phyloP scores from a whole-genome alignment of 2,329 filamentous ascomycete species.

The Colletotrichum lindemuthianum region DNA sequence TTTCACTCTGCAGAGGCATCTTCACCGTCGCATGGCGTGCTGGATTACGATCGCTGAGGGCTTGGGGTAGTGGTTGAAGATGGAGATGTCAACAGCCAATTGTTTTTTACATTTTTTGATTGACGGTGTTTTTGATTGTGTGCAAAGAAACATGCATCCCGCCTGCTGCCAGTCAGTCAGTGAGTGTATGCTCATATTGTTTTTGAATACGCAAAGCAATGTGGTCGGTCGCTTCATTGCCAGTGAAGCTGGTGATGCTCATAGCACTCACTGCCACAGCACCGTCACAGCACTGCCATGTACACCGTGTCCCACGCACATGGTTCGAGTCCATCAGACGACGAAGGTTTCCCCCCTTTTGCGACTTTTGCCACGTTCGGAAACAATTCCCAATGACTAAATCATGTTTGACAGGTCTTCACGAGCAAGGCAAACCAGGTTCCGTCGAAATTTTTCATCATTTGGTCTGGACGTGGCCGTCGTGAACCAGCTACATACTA shows the following conservation, averaged over 20 bases:
- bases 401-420: background rate
- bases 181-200: background rate
- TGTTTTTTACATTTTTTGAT: constrained; percentile 46
- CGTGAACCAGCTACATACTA: constrained; percentile 15
- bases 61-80: constrained; percentile 65
- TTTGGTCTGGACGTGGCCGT: constrained; percentile 14
- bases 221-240: background rate
- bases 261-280: too few species aligned
- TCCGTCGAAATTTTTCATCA: constrained; percentile 20
- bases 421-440: background rate
- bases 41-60: constrained; percentile 73
- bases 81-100: constrained; percentile 62
- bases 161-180: background rate
- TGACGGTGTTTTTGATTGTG: background rate
- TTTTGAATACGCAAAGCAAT: background rate
- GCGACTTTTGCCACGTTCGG: background rate
- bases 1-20: constrained; percentile 77
- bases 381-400: background rate
- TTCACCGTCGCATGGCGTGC: constrained; percentile 76
- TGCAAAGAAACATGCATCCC: too few species aligned
- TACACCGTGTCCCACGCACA: constrained; percentile 15
- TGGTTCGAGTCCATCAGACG: constrained; percentile 17
- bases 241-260: constrained; percentile 1
- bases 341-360: background rate
- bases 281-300: too few species aligned